Base-by-base conservation (phyloP, 2,329 filamentous ascomycete species). In the Fusarium xylarioides region DNA sequence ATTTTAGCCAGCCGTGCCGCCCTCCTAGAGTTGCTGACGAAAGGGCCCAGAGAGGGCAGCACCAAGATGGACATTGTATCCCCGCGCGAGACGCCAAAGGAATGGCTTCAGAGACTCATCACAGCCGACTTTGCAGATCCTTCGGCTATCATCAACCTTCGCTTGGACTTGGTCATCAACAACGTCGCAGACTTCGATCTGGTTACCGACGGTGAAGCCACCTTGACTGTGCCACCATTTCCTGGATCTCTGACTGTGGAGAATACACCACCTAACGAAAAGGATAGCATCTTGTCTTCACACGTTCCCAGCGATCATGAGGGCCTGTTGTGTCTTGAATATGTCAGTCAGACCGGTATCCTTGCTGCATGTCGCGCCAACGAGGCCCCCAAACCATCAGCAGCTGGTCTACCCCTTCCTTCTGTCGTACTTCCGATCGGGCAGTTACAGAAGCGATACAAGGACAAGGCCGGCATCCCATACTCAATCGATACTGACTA, bases 261-360 rank as follows among this genome's bases (percentile, higher is more conserved):
- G 1, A 18, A 46, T 46, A 21, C 4, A 12, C 10, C n/a, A 8
- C 42, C n/a, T n/a, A n/a, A n/a, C n/a, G n/a, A n/a, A n/a, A n/a
- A n/a, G n/a, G n/a, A n/a, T n/a, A n/a, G n/a, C n/a, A n/a, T n/a
- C n/a, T n/a, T n/a, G n/a, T n/a, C n/a, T n/a, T n/a, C n/a, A n/a
- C n/a, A 18, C 23, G 10, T 23, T 18, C 15, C 42, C n/a, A 43
- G 42, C 7, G 42, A 23, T 43, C 42, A 43, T 23, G 6, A 10
- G 6, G 42, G n/a, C 1, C n/a, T 43, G 11, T 18, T 43, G 10
- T 11, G n/a, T 43, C 42, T 43, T 12, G 42, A 43, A 15, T 18
- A 0, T 23, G 1, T 10, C n/a, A 11, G 42, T 23, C 4, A 23
- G 42, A 5, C 10, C 2, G 3, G 7, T 11, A 18, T 43, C 2